Evolutionary conservation across 768 basidiomycete species (phyloP).

Genomic region (Asterophora lycoperdoides): DNA sequence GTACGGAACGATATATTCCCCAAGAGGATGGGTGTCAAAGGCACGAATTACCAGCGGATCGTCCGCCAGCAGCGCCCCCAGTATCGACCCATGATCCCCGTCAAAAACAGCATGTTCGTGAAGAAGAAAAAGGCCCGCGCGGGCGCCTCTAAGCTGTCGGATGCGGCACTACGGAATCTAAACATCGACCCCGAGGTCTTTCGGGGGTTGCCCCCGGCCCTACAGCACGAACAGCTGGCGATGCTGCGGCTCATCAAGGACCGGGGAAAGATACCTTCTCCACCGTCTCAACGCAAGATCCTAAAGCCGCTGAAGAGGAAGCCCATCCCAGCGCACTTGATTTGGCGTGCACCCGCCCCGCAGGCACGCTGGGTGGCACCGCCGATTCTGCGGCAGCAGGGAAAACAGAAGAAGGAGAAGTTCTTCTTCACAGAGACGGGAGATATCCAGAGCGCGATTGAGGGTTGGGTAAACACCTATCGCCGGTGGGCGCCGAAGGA

Average conservation of each 20-base stretch:
- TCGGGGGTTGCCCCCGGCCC: slow-evolving; percentile 50
- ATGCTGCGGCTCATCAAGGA: slow-evolving; percentile 48
- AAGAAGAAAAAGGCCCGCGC: slow-evolving; percentile 25
- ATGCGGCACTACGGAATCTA: slow-evolving; percentile 56
- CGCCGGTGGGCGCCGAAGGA: slow-evolving; percentile 58
- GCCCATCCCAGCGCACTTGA: slow-evolving; percentile 36
- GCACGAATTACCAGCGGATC: slow-evolving; percentile 50
- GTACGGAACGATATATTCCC: slow-evolving; percentile 29
- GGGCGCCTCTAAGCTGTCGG: slow-evolving; percentile 41
- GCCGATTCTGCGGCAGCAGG: slow-evolving; percentile 55
- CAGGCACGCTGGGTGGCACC: slow-evolving; percentile 47
- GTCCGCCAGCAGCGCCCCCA: slow-evolving; percentile 61
- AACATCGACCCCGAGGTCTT: slow-evolving; percentile 77
- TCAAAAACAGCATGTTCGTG: slow-evolving; percentile 26
- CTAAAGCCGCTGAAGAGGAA: slow-evolving; percentile 49
- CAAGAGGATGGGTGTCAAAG: slow-evolving; percentile 27
- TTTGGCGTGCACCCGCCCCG: slow-evolving; percentile 50
- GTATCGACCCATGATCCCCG: slow-evolving; percentile 35
- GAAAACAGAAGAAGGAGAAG: slow-evolving; percentile 52
- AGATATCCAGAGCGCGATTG: slow-evolving; percentile 70
- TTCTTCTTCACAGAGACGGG: slow-evolving; percentile 56
- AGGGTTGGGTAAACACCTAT: slow-evolving; percentile 71
- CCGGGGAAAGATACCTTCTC: slow-evolving; percentile 36
- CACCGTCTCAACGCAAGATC: slow-evolving; percentile 41
- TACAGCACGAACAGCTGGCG: slow-evolving; percentile 76